These are phyloP conservation scores for Xylaria sp. DNA, from an alignment of 2,329 filamentous ascomycete species.

Conservation along the genomic window DNA sequence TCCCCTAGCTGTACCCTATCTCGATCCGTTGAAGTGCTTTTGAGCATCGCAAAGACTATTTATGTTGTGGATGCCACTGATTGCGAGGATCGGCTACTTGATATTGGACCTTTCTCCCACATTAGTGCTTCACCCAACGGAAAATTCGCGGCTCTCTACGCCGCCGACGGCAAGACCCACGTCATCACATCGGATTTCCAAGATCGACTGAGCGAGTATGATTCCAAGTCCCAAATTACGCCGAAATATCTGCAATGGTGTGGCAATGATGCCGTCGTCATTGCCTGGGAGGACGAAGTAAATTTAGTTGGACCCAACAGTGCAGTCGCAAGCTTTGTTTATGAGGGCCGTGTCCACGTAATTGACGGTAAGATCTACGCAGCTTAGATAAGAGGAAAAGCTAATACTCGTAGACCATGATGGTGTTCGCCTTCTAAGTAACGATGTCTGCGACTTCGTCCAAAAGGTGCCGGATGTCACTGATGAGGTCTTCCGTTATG, in stretches of 20 bases:
- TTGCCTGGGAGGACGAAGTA: slow-evolving; percentile 98
- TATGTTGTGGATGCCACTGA: slow-evolving; percentile 88
- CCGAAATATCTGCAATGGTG: slow-evolving; percentile 95
- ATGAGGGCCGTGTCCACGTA: slow-evolving; percentile 89
- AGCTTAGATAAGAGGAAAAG: background rate
- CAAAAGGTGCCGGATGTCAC: slow-evolving; percentile 89
- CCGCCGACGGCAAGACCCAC: slow-evolving; percentile 82
- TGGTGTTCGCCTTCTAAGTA: slow-evolving; percentile 88
- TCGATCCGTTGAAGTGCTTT: slow-evolving; percentile 87
- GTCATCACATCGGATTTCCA: slow-evolving; percentile 96
- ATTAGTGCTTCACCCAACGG: slow-evolving; percentile 91
- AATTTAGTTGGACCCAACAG: slow-evolving; percentile 89
- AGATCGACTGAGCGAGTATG: slow-evolving; percentile 87
- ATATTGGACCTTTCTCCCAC: slow-evolving; percentile 91
- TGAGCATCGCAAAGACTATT: slow-evolving; percentile 84
- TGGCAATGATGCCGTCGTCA: slow-evolving; percentile 88
- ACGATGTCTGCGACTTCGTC: slow-evolving; percentile 96
- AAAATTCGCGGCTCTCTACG: slow-evolving; percentile 86
- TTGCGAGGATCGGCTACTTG: slow-evolving; percentile 86
- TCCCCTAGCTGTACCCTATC: slow-evolving; percentile 88
- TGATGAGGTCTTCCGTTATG: slow-evolving; percentile 86
- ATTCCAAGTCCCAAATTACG: slow-evolving; percentile 82
- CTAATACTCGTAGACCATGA: slow-evolving; percentile 64
- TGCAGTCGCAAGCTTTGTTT: slow-evolving; percentile 78
- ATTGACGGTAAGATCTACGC: slow-evolving; percentile 69